phyloP scores from a whole-genome alignment of 441 rosid species.

The Eugenia klotzschiana region DNA sequence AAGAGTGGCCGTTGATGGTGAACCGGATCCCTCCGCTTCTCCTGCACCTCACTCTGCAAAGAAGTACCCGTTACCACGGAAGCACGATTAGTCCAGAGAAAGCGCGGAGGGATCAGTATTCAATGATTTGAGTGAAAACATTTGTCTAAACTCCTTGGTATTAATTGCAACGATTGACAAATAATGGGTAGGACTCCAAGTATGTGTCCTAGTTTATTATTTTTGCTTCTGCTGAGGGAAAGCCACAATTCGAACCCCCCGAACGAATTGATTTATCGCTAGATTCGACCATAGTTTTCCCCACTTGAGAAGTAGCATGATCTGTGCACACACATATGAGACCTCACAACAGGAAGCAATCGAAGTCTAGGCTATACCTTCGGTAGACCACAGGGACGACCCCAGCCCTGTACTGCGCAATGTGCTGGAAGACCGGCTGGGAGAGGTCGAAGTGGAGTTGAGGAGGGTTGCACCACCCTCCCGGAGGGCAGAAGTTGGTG shows the following conservation, averaged over 20 bases:
- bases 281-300: neutral
- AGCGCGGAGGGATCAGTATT: neutral
- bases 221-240: neutral
- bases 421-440: conserved; percentile 10
- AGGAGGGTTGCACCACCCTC: conserved; percentile 9
- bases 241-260: neutral
- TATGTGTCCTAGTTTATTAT: neutral
- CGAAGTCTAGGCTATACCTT: neutral
- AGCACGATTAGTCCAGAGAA: neutral
- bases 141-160: neutral
- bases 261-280: neutral
- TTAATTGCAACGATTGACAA: neutral
- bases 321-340: neutral
- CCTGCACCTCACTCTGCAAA: conserved; percentile 2
- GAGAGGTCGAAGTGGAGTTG: conserved; percentile 5
- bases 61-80: neutral
- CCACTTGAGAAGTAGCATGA: neutral
- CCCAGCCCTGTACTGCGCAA: conserved; percentile 9
- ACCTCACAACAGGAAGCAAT: neutral
- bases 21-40: conserved; percentile 9
- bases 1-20: conserved; percentile 7
- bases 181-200: neutral
- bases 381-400: conserved; percentile 5
- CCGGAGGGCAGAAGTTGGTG: conserved; percentile 9
- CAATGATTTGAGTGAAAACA: neutral